Base-by-base conservation (phyloP, 2,329 filamentous ascomycete genomes). In the Didymella arachidicola region DNA sequence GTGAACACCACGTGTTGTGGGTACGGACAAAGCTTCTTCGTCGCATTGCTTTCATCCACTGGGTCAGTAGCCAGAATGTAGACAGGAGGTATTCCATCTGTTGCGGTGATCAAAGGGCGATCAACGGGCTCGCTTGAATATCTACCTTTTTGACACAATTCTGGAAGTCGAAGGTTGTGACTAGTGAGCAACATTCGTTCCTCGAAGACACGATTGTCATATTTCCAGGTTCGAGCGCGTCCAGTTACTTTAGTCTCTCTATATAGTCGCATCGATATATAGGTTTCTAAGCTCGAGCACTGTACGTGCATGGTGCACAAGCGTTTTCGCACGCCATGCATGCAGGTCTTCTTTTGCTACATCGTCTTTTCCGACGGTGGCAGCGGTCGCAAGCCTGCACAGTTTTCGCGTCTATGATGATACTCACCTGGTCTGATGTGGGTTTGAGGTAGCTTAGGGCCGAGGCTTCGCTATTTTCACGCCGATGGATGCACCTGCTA, bases 41-140 rank as follows among this genome's bases (percentile, higher is more conserved):
- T 49, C 34, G 34, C 41, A 34, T 49, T 49, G 19, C 32, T 49
- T 7, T 22, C 34, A 25, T 49, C 46, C 22, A 34, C 34, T 19
- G 46, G 46, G 2, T 27, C 7, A 8, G 46, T 41, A 27, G 46
- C 46, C 4, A 49, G 14, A 4, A 49, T 25, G 4, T 29, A 41
- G 8, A 16, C 25, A 12, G 46, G 47, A n/a, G 47, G 7, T 29
- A 8, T 30, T 1, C 34, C 47, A 3, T 50, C 7, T 18, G 26
- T 41, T 4, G 47, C 47, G 12, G 47, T 50, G 16, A 50, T 50
- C 34, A 50, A 25, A 29, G 36, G 36, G 14, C 34, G 16, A 50
- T 50, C 34, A 50, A 25, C 19, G 36, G 36, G 14, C 34, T 36
- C 16, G 47, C 47, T 11, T 22, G n/a, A 4, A 30, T 34, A 27